Percentiles rank a stretch among this genome's conserved stretches.
phyloP scores from a whole-genome alignment of 2,329 filamentous ascomycete species.

The Tolypocladium guangdongense region DNA sequence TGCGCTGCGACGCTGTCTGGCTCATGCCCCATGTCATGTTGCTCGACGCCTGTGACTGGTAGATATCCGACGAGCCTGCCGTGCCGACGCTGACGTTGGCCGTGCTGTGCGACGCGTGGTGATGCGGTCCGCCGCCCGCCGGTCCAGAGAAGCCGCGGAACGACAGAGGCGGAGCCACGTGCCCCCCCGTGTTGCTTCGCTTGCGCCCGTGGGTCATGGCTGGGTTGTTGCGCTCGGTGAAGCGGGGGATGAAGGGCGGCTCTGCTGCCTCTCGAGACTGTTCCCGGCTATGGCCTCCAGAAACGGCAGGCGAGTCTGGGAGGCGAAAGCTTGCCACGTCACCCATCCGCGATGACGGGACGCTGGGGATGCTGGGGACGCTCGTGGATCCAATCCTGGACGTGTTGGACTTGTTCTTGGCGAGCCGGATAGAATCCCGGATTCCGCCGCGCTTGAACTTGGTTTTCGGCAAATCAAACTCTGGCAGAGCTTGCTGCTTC shows the following conservation, averaged over 20 bases:
- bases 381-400: constrained; percentile 43
- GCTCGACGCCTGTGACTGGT: constrained; percentile 41
- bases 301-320: constrained; percentile 25
- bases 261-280: constrained; percentile 52
- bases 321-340: constrained; percentile 25
- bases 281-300: constrained; percentile 31
- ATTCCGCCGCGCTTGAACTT: constrained; percentile 49
- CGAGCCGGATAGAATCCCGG: constrained; percentile 79
- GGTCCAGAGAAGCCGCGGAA: constrained; percentile 70
- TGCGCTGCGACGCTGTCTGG: constrained; percentile 35
- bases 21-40: constrained; percentile 33
- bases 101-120: constrained; percentile 44
- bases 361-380: constrained; percentile 30
- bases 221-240: constrained; percentile 44
- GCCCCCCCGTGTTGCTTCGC: constrained; percentile 78
- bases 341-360: constrained; percentile 24
- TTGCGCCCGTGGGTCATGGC: constrained; percentile 60
- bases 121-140: constrained; percentile 27
- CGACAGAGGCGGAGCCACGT: constrained; percentile 56
- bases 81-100: constrained; percentile 47
- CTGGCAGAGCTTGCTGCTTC: constrained; percentile 30
- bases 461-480: constrained; percentile 37
- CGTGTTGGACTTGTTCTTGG: constrained; percentile 55
- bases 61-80: constrained; percentile 49
- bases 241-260: constrained; percentile 61